These are phyloP conservation scores for Fusarium burgessii DNA, from an alignment of 2,329 filamentous ascomycete species.

Conservation along the genomic window DNA sequence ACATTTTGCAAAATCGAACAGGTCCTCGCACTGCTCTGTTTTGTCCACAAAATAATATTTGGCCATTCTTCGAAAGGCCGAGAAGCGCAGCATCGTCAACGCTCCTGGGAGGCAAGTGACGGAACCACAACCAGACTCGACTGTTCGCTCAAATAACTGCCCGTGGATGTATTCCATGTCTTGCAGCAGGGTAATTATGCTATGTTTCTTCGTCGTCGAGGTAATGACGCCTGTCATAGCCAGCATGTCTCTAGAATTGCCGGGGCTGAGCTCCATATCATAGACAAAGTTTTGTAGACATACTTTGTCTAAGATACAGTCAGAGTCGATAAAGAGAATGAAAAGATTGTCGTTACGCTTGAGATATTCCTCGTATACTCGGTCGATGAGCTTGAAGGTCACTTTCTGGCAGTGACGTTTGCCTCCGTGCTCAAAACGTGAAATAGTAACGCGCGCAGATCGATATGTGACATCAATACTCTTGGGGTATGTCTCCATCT, in stretches of 20 bases:
- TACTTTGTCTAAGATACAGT: slow-evolving; percentile 91
- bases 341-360: slow-evolving; percentile 92
- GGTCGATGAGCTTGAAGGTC: slow-evolving; percentile 93
- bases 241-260: slow-evolving; percentile 91
- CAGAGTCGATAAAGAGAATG: slow-evolving; percentile 96
- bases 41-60: slow-evolving; percentile 99
- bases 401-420: slow-evolving; percentile 94
- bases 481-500: slow-evolving; percentile 81
- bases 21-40: slow-evolving; percentile 91
- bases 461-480: slow-evolving; percentile 92
- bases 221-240: slow-evolving; percentile 99
- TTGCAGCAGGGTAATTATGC: slow-evolving; percentile 90
- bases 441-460: slow-evolving; percentile 86
- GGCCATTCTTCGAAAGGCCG: slow-evolving; percentile 95
- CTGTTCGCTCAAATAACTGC: slow-evolving; percentile 93
- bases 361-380: slow-evolving; percentile 88
- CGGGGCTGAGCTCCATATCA: slow-evolving; percentile 97
- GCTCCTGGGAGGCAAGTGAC: slow-evolving; percentile 96
- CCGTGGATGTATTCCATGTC: slow-evolving; percentile 99
- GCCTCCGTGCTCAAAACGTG: slow-evolving; percentile 90
- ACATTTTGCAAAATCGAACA: slow-evolving; percentile 97
- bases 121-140: slow-evolving; percentile 92
- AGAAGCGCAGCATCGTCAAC: slow-evolving; percentile 95
- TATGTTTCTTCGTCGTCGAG: slow-evolving; percentile 88
- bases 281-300: slow-evolving; percentile 98